Evolutionary conservation across 2,329 filamentous ascomycete species (phyloP), one percentile per base, ranked within the genome.

Genomic region (Trichoderma atroviride): DNA sequence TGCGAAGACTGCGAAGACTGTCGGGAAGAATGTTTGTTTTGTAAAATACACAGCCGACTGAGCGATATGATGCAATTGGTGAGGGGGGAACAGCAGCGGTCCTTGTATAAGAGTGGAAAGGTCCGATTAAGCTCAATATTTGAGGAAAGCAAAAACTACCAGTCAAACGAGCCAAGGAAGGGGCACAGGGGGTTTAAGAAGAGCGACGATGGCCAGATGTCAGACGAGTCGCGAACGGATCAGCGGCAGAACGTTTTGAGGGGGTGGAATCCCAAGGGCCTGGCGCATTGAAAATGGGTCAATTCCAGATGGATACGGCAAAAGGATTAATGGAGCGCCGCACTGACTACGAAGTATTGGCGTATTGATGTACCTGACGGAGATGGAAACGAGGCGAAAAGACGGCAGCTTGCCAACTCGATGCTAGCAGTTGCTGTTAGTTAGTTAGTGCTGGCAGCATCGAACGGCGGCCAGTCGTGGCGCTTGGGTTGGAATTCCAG

Each of bases 381-480:
- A 14, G 29, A 68, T 61, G 43, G 65, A 68, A 68, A 55, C 31
- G 65, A 68, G 56, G 43, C 65, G 57, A 59, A 56, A 19, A 52
- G 52, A 9, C 24, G 58, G 58, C 40, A 57, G 37, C 11, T 50
- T 22, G 50, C n/a, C 31, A 35, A 29, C 52, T 29, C 7, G 43
- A 43, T 43, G 6, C 37, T 43, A 43, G 37, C 37, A 43, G 37
- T 3, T 3, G 37, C 37, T 50, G n/a, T 50, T 50, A 50, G 33
- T 33, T n/a, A n/a, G n/a, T n/a, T n/a, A n/a, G n/a, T n/a, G 27
- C 5, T 29, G 27, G 40, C 40, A 43, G 40, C 40, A 43, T 19
- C 40, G 5, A 16, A 6, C 16, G 37, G 37, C 40, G 40, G 43
- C 37, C 37, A 43, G 37, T 11, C 19, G 43, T 50, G 43, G 43